Evolutionary conservation across 2,329 filamentous ascomycete species (phyloP), one percentile per base, ranked within the genome.

Genomic region (Aspergillus neoniger): DNA sequence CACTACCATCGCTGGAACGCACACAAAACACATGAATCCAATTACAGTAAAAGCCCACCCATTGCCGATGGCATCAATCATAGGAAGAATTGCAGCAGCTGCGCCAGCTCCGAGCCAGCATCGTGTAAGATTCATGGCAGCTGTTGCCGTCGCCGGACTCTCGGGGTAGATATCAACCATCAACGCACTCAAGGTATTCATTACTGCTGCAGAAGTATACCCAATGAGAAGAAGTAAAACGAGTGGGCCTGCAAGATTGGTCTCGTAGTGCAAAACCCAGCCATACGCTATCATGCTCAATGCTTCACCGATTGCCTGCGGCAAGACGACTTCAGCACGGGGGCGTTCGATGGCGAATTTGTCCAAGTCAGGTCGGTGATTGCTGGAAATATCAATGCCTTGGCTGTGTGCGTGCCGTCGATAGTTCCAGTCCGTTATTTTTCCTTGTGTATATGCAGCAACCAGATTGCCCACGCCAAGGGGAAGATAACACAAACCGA

Each of bases 41-140:
- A 80, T 60, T 1, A 76, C 67, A 0, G 77, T 80, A 60, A 76
- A 80, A 1, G 76, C 72, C 78, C 77, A 80, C 0, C 78, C 77
- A 38, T 70, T 69, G 0, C 78, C 78, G 66, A 81, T 74, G 0
- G 67, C 70, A 12, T 72, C 60, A 8, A 65, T 67, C 75, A 80
- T 77, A 0, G 76, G 78, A 14, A 70, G 65, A 19, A 80, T 75
- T 0, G 71, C 74, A 5, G 77, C 78, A 6, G 68, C 73, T 1
- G 72, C 72, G 1, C 69, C 76, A 2, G 79, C 79, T 3, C 76
- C 77, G 5, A 80, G 64, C 47, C 74, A 64, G 61, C 76, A 80
- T 1, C 78, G 68, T 8, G 75, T 68, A 1, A 80, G 58, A 60
- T 80, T 80, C 55, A 75, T 78, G 1, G 77, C 76, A 0, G 77